phyloP scores from a whole-genome alignment of 1,284 basidiomycete genomes.

The Porodaedalea pini region DNA sequence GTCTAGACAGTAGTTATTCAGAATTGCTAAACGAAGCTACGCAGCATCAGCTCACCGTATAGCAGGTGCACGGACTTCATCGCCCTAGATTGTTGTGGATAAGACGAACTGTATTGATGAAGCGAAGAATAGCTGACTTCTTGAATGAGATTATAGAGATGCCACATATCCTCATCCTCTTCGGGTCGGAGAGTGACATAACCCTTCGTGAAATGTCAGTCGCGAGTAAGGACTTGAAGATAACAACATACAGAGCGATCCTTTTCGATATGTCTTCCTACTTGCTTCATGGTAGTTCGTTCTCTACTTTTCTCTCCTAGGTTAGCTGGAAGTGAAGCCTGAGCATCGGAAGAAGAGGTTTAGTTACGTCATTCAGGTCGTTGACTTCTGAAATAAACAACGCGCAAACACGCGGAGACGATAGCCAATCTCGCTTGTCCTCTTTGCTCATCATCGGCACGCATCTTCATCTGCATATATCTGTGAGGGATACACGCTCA shows the following conservation, averaged over 20 bases:
- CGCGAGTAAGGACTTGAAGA: background rate
- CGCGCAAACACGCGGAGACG: background rate
- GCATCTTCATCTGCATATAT: too few species aligned
- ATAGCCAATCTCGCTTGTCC: background rate
- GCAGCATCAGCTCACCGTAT: slow-evolving; percentile 55
- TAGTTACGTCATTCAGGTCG: slow-evolving; percentile 1
- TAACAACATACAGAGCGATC: slow-evolving; percentile 60
- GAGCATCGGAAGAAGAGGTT: background rate
- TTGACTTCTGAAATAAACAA: slow-evolving; percentile 4
- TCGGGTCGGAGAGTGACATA: slow-evolving; percentile 89
- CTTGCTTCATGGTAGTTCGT: slow-evolving; percentile 60
- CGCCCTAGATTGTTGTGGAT: slow-evolving; percentile 52
- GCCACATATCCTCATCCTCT: slow-evolving; percentile 99
- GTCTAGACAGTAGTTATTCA: slow-evolving; percentile 34
- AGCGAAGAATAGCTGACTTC: slow-evolving; percentile 33
- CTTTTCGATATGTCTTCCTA: slow-evolving; percentile 75
- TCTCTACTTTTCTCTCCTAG: too few species aligned
- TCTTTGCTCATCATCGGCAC: background rate
- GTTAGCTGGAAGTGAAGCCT: background rate
- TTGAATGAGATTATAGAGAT: slow-evolving; percentile 96
- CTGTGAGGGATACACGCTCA: too few species aligned
- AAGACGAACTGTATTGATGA: slow-evolving; percentile 11
- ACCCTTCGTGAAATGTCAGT: slow-evolving; percentile 48
- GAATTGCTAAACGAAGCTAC: background rate
- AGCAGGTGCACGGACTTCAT: slow-evolving; percentile 85